Evolutionary conservation across 1,139 yeast genomes (phyloP).

Genomic region (Hyphopichia wangnamkhiaoensis): DNA sequence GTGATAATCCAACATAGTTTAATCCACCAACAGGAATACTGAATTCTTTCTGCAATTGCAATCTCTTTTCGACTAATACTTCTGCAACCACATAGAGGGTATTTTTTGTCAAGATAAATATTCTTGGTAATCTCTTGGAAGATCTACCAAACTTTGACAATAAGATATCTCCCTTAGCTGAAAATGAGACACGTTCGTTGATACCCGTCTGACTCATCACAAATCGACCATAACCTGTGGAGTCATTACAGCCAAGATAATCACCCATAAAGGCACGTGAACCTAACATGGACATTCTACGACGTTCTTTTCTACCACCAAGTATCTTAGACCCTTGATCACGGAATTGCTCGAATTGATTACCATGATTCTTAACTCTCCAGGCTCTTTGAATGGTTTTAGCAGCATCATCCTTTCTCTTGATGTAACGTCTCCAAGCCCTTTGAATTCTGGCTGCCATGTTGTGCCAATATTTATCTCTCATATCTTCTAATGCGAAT

Average conservation of each 20-base stretch:
- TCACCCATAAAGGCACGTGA: slow-evolving; percentile 94
- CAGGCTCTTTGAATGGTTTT: slow-evolving; percentile 80
- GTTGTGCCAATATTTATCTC: slow-evolving; percentile 97
- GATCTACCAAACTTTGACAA: slow-evolving; percentile 92
- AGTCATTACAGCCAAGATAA: slow-evolving; percentile 80
- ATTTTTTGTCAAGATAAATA: slow-evolving; percentile 65
- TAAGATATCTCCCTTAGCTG: slow-evolving; percentile 77
- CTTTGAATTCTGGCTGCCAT: slow-evolving; percentile 98
- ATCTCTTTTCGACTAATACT: slow-evolving; percentile 68
- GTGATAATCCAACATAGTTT: slow-evolving; percentile 67
- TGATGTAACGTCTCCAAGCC: slow-evolving; percentile 88
- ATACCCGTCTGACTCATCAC: slow-evolving; percentile 68
- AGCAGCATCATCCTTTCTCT: slow-evolving; percentile 86
- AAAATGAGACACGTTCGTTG: slow-evolving; percentile 70
- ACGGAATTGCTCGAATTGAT: slow-evolving; percentile 77
- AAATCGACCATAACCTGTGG: slow-evolving; percentile 70
- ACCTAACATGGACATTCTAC: slow-evolving; percentile 84
- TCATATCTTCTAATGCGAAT: slow-evolving; percentile 92
- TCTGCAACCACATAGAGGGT: slow-evolving; percentile 73
- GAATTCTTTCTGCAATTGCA: slow-evolving; percentile 66
- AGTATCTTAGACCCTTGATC: slow-evolving; percentile 76
- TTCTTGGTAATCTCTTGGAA: slow-evolving; percentile 73
- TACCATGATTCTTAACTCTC: slow-evolving; percentile 79
- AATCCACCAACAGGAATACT: slow-evolving; percentile 63
- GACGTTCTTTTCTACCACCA: slow-evolving; percentile 82